A percentile compares a stretch with the other conserved stretches of the same genome.
Evolutionary conservation across 495 filamentous ascomycete species (phyloP).

Genomic region (Penicillium bialowiezense): DNA sequence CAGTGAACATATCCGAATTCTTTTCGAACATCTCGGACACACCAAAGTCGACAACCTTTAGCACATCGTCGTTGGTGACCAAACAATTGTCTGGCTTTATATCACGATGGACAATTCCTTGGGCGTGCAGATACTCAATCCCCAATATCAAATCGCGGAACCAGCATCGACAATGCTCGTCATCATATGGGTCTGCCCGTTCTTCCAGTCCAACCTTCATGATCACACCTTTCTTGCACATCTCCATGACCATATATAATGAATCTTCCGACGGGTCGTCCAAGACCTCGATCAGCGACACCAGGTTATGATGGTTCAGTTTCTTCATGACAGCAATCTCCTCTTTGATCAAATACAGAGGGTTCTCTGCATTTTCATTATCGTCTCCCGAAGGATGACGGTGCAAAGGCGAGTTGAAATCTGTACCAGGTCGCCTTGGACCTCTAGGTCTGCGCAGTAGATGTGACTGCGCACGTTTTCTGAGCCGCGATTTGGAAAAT

Average conservation of each 20-base stretch:
- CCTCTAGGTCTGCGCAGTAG: conserved; percentile 70
- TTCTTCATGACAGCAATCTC: conserved; percentile 99
- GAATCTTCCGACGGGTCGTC: conserved; percentile 96
- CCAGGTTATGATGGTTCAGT: conserved; percentile 87
- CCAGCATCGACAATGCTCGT: conserved; percentile 83
- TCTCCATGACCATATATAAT: conserved; percentile 96
- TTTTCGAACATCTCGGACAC: conserved; percentile 99
- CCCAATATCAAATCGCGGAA: conserved; percentile 94
- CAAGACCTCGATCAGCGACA: conserved; percentile 88
- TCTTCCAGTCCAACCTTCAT: conserved; percentile 96
- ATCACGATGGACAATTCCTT: conserved; percentile 93
- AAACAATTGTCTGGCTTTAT: conserved; percentile 98
- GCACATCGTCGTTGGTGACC: conserved; percentile 81
- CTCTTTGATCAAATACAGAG: conserved; percentile 85
- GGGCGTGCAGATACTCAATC: conserved; percentile 94
- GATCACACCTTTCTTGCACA: conserved; percentile 97
- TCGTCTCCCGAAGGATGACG: conserved; percentile 47
- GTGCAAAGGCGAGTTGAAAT: conserved; percentile 64
- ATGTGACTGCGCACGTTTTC: conserved; percentile 92
- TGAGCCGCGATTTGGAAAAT: conserved; percentile 88
- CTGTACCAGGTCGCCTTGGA: conserved; percentile 50
- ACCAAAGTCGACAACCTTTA: conserved; percentile 97
- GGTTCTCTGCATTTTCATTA: conserved; percentile 64
- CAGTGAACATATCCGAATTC: conserved; percentile 81
- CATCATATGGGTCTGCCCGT: conserved; percentile 74